Base-by-base conservation (phyloP, 441 rosid species). In the Caryocar brasiliense region DNA sequence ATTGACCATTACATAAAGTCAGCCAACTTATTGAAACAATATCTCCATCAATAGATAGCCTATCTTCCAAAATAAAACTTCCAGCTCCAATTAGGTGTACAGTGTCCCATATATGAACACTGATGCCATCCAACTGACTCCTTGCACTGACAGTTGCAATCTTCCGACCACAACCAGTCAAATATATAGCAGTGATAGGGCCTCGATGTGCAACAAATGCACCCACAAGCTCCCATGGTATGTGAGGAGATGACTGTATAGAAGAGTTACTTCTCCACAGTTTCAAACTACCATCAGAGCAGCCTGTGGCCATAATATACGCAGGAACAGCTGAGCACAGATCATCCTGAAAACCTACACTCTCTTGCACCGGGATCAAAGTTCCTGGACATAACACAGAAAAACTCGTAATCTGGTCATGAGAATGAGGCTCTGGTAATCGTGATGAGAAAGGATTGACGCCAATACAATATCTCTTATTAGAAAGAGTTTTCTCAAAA, bases 281-380 rank as follows among this genome's bases (percentile, higher is more conserved):
- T 68, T 83, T 91, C 75, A 85, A 54, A 75, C 74, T 72, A 51
- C 98, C 96, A 77, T 83, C 88, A 63, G 68, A 65, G 57, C 63
- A 82, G 59, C 96, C 98, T 2, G 94, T 88, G 50, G 86, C 98
- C 83, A 92, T 71, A 41, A 73, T 58, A 73, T 85, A 92, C 47
- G 82, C 68, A 48, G 78, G 81, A 60, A 39, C 50, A 53, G 65
- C 67, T 64, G 46, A 21, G 59, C 53, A 51, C 18, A 19, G 21
- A 46, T 52, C 74, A 61, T 59, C 58, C 11, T 66, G 57, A 30
- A 48, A 53, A 48, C 55, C 64, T 51, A 50, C 38, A 9, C 68
- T 67, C 33, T 65, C 66, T 42, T 40, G 66, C 36, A 56, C 42
- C 51, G 77, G 58, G 46, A 59, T 66, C 66, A 71, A 59, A 65